phyloP scores from a whole-genome alignment of 1,284 basidiomycete genomes.

The Trametes versicolor region DNA sequence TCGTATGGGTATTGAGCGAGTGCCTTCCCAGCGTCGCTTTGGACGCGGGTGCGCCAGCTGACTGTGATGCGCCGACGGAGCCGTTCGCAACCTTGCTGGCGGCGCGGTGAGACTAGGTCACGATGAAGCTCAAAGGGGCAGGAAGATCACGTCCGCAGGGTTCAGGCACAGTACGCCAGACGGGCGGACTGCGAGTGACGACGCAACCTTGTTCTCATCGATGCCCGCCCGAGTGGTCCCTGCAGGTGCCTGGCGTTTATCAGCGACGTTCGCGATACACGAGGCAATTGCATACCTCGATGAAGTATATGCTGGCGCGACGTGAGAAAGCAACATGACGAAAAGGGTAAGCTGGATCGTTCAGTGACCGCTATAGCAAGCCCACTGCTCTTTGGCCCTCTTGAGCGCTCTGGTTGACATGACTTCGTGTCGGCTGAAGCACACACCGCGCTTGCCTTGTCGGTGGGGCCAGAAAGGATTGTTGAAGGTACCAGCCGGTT shows the following conservation, averaged over 20 bases:
- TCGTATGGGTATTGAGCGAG: no score
- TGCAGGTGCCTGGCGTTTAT: slow-evolving; percentile 15
- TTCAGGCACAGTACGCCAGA: slow-evolving; percentile 20
- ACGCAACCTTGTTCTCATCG: slow-evolving; percentile 14
- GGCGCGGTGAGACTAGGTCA: background rate
- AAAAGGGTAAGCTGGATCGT: background rate
- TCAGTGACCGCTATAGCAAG: background rate
- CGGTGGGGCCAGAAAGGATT: background rate
- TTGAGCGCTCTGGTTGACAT: background rate
- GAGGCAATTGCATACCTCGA: slow-evolving; percentile 9
- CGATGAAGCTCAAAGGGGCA: background rate
- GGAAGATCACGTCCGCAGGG: slow-evolving; percentile 2
- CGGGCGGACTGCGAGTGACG: background rate
- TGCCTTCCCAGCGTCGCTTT: no score
- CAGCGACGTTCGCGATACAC: slow-evolving; percentile 2
- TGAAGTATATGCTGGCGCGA: background rate
- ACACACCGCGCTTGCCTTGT: background rate
- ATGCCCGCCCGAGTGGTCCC: slow-evolving; percentile 1
- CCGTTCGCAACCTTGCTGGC: background rate
- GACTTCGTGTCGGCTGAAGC: background rate
- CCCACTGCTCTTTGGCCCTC: background rate
- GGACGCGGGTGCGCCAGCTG: background rate
- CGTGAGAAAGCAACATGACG: background rate
- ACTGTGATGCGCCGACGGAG: background rate
- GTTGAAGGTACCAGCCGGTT: background rate